Evolutionary conservation across 192 early-diverging fungal species (phyloP).

Genomic region (Coemansia sp.): DNA sequence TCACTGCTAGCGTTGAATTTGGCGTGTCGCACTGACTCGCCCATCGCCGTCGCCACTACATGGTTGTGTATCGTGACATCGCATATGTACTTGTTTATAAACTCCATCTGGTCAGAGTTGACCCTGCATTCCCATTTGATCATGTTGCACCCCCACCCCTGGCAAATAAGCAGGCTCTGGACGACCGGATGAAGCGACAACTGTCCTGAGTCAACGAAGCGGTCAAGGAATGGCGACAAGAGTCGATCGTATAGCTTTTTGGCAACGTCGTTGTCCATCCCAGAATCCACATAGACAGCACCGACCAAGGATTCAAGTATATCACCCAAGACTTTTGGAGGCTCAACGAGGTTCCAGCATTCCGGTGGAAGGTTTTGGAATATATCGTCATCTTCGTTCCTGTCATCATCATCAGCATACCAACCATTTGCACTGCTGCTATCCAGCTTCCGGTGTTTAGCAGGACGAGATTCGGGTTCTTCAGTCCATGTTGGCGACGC

Average conservation of each 20-base stretch:
- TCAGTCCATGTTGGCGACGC: background rate
- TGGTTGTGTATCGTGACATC: constrained; percentile 28
- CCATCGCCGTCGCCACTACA: constrained; percentile 15
- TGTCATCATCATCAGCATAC: background rate
- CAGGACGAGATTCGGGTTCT: background rate
- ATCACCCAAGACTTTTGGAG: constrained; percentile 90
- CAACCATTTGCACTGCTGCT: background rate
- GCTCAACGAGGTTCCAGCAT: constrained; percentile 74
- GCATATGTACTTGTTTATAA: constrained; percentile 28
- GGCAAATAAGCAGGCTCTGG: constrained; percentile 43
- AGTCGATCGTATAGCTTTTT: constrained; percentile 48
- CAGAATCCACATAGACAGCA: constrained; percentile 82
- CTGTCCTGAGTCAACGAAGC: constrained; percentile 52
- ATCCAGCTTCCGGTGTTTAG: background rate
- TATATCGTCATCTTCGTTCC: constrained; percentile 16
- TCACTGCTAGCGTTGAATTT: constrained; percentile 30
- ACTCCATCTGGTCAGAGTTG: constrained; percentile 39
- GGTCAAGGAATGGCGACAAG: constrained; percentile 45
- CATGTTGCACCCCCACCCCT: constrained; percentile 47
- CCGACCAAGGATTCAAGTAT: constrained; percentile 87
- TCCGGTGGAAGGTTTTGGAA: constrained; percentile 56
- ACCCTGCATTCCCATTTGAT: constrained; percentile 24
- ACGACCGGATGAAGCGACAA: constrained; percentile 51
- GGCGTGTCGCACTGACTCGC: constrained; percentile 46
- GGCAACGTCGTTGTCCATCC: constrained; percentile 61